Conservation (phyloP, 805 yeast genomes). For the Blastobotrys robertii region DNA sequence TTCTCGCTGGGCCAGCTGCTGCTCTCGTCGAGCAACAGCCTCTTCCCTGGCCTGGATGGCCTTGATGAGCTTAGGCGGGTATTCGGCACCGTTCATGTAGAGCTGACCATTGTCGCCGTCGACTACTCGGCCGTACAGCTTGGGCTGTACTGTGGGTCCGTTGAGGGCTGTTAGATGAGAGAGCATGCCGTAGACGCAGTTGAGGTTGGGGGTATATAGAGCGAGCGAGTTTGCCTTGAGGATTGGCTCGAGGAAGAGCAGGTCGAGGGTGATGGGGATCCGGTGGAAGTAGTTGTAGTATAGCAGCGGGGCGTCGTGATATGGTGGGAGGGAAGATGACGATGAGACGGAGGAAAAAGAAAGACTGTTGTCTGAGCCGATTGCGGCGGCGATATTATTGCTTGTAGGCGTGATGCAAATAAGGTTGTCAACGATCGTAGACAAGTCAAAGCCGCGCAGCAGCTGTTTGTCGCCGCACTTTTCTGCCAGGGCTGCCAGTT, state of each 20-base stretch:
- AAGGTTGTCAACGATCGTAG: constrained; percentile 1
- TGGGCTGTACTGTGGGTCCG: background rate
- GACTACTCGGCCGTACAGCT: background rate
- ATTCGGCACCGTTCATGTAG: constrained; percentile 2
- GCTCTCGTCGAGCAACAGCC: constrained; percentile 14
- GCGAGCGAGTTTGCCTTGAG: constrained; percentile 81
- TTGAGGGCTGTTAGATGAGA: constrained; percentile 26
- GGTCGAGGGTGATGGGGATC: constrained; percentile 57
- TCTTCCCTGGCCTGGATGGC: constrained; percentile 14
- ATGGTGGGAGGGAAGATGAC: background rate
- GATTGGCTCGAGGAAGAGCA: constrained; percentile 75
- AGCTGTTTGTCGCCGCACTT: no score
- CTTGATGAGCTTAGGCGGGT: constrained; percentile 4
- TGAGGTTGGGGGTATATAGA: constrained; percentile 83
- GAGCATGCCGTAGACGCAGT: constrained; percentile 60
- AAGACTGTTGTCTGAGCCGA: background rate
- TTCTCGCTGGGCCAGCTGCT: constrained; percentile 14
- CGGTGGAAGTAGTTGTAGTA: constrained; percentile 57
- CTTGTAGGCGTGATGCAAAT: constrained; percentile 3
- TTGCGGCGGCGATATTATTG: background rate
- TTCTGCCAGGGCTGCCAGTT: constrained; percentile 49
- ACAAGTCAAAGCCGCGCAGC: no score
- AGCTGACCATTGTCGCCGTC: constrained; percentile 6
- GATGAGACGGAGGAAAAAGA: constrained; percentile 3
- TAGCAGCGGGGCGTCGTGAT: constrained; percentile 39